Percentiles rank a stretch among this genome's conserved stretches.
Evolutionary conservation across 1,284 basidiomycete species (phyloP).

Genomic region (Ustilago hordei): DNA sequence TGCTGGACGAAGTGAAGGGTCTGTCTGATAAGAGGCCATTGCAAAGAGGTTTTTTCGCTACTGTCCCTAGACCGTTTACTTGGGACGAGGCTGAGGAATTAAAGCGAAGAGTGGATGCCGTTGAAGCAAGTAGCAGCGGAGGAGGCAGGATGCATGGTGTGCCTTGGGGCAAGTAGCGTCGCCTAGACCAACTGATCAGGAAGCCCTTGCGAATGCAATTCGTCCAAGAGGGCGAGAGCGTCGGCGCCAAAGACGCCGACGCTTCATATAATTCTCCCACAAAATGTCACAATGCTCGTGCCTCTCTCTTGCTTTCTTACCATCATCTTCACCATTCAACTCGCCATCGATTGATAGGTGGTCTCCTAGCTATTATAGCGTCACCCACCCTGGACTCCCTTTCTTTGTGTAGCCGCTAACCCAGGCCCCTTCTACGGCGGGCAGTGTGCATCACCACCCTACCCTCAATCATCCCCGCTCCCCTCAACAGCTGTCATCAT

Average conservation of each 20-base stretch:
- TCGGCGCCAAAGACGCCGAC: background rate
- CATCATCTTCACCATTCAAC: background rate
- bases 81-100: background rate
- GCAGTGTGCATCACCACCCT: background rate
- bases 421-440: background rate
- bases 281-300: background rate
- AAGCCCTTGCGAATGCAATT: background rate
- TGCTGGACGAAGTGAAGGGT: too few species aligned
- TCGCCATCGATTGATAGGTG: background rate
- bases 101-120: background rate
- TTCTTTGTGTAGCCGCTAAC: background rate
- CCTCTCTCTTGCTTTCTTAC: background rate
- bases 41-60: background rate
- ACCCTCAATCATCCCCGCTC: background rate
- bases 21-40: too few species aligned
- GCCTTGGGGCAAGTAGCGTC: too few species aligned
- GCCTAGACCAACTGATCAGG: too few species aligned
- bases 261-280: too few species aligned
- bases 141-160: too few species aligned
- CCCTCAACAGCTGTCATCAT: background rate
- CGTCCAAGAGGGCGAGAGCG: background rate
- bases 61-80: background rate
- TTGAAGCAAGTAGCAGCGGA: too few species aligned
- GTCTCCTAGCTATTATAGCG: background rate
- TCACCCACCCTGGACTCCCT: background rate